These are phyloP conservation scores for Herpotrichia juniperi DNA, from an alignment of 2,329 filamentous ascomycete species.

Conservation along the genomic window DNA sequence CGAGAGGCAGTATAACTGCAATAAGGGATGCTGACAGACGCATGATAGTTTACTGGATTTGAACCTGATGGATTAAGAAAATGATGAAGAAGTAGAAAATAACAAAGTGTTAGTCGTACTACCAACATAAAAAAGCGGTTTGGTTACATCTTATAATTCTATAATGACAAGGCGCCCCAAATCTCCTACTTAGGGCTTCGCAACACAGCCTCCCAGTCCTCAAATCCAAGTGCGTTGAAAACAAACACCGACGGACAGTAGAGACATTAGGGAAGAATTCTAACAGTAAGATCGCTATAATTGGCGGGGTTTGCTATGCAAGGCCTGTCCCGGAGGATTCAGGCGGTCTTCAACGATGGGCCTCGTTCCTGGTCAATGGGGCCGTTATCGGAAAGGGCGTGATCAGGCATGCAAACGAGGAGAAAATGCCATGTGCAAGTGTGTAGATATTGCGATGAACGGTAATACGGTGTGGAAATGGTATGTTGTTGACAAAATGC, in stretches of 20 bases:
- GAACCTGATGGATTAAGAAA: neutral
- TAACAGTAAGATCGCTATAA: neutral
- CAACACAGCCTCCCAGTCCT: neutral
- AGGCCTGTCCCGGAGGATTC: neutral
- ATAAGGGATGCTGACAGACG: constrained; percentile 16
- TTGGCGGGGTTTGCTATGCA: neutral
- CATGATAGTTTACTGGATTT: constrained; percentile 18
- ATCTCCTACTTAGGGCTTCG: neutral
- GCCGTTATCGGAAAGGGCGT: too few relatives aligned
- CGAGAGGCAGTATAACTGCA: constrained; percentile 16
- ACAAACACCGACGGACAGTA: neutral
- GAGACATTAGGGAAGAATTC: neutral
- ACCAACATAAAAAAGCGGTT: neutral
- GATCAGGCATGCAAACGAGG: neutral
- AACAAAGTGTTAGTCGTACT: neutral
- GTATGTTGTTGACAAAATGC: too few relatives aligned
- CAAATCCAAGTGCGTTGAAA: neutral
- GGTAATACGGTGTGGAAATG: too few relatives aligned
- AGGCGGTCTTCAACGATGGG: neutral
- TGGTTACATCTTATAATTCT: constrained; percentile 1
- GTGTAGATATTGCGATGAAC: neutral
- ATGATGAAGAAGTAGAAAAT: neutral
- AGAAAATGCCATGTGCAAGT: neutral
- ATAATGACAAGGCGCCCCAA: neutral
- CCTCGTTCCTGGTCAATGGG: neutral